These are phyloP conservation scores for Aegilops sharonensis DNA, from an alignment of 176 grass and related monocot genomes.

Conservation along the genomic window DNA sequence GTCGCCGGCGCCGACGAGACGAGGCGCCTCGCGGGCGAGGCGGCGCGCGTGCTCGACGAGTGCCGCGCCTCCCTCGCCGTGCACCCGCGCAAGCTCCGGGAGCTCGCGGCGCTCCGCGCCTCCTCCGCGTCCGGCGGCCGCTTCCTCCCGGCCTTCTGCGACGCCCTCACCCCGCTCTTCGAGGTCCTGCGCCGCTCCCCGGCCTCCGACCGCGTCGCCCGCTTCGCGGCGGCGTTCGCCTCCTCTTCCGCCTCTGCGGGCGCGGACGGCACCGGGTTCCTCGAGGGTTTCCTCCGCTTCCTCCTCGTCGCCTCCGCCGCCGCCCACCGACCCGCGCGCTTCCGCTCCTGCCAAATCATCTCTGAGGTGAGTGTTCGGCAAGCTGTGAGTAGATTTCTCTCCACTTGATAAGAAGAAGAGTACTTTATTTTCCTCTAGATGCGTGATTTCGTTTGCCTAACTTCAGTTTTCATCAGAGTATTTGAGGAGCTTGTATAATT, in stretches of 20 bases:
- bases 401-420: not conserved
- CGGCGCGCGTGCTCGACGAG: constrained; percentile 71
- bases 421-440: not conserved
- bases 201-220: constrained; percentile 51
- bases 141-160: constrained; percentile 67
- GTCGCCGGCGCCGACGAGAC: constrained; percentile 19
- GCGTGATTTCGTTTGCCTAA: not conserved
- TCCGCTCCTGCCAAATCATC: constrained; percentile 78
- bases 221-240: constrained; percentile 61
- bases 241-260: constrained; percentile 35
- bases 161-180: constrained; percentile 66
- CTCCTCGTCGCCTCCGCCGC: constrained; percentile 54
- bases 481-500: not conserved
- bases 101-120: constrained; percentile 60
- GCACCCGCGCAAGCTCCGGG: constrained; percentile 72
- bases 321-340: constrained; percentile 54
- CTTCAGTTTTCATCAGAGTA: not conserved
- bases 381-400: not conserved
- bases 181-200: constrained; percentile 46
- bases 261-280: constrained; percentile 39
- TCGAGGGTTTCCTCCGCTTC: constrained; percentile 76
- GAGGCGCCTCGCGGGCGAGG: constrained; percentile 37
- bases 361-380: constrained; percentile 48
- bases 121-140: constrained; percentile 17
- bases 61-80: constrained; percentile 64